Evolutionary conservation across 2,329 filamentous ascomycete genomes (phyloP).

Genomic region (Thermothelomyces thermophilus): DNA sequence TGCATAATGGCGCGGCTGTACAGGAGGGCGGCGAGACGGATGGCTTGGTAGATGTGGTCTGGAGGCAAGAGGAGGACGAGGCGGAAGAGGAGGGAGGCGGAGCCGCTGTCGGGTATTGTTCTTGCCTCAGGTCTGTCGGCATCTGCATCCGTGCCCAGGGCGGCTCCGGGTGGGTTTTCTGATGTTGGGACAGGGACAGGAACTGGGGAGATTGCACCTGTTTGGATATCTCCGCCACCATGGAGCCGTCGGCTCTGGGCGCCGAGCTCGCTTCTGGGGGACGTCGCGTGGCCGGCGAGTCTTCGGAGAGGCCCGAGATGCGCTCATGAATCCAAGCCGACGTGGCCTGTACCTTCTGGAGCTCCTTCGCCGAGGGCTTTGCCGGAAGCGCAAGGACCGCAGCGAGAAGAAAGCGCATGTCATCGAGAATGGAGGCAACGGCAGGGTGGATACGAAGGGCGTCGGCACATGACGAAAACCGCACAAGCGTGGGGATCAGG

Average conservation of each 20-base stretch:
- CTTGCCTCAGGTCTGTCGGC: background rate
- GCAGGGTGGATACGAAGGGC: constrained; percentile 39
- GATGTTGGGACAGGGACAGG: background rate
- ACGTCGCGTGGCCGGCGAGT: background rate
- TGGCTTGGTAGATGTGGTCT: constrained; percentile 42
- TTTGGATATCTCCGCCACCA: background rate
- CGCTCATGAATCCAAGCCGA: constrained; percentile 36
- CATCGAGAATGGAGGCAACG: constrained; percentile 45
- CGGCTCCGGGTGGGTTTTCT: background rate
- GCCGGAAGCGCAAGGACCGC: constrained; percentile 36
- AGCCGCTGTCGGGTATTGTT: background rate
- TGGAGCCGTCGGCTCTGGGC: background rate
- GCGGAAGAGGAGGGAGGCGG: too few species aligned
- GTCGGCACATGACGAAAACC: constrained; percentile 37
- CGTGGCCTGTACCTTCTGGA: constrained; percentile 34
- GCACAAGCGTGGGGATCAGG: constrained; percentile 36
- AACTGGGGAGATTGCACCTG: background rate
- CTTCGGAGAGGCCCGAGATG: constrained; percentile 26
- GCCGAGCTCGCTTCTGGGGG: background rate
- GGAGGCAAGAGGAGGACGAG: too few species aligned
- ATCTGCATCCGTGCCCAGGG: background rate
- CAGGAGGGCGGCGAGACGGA: constrained; percentile 41
- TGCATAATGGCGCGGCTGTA: constrained; percentile 41
- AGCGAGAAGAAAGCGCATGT: constrained; percentile 42
- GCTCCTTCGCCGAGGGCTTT: constrained; percentile 30